Conservation (phyloP, 139 green algal species). For the Parachlorella kessleri region DNA sequence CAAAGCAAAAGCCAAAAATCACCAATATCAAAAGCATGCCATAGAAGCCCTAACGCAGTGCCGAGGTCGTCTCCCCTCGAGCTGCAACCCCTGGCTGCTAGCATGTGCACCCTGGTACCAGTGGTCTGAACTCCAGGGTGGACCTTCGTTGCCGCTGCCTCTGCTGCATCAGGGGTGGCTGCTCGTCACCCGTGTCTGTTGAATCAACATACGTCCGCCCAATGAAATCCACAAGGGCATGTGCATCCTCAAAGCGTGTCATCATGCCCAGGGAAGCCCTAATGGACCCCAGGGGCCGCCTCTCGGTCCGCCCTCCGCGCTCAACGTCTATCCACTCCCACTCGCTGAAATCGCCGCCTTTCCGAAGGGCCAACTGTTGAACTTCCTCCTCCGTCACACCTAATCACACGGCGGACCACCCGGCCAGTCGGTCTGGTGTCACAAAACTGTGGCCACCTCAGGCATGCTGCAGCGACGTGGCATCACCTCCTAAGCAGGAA, state of each 20-base stretch:
- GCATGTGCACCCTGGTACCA: too few species aligned
- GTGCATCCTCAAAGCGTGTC: slow-evolving; percentile 22
- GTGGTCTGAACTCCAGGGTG: too few species aligned
- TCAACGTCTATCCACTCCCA: slow-evolving; percentile 15
- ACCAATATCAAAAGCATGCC: too few species aligned
- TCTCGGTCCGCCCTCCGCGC: not conserved
- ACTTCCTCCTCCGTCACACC: not conserved
- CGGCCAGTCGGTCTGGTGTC: not conserved
- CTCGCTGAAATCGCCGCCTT: not conserved
- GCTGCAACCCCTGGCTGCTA: too few species aligned
- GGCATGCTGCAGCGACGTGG: too few species aligned
- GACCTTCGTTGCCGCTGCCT: too few species aligned
- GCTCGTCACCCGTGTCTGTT: too few species aligned
- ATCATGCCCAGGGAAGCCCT: slow-evolving; percentile 13
- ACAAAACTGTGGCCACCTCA: not conserved
- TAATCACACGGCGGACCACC: not conserved
- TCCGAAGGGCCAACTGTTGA: not conserved
- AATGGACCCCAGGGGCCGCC: slow-evolving; percentile 27
- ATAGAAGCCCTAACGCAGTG: too few species aligned
- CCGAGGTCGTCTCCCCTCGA: too few species aligned
- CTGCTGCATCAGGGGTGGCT: too few species aligned
- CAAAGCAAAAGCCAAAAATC: too few species aligned
- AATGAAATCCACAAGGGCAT: slow-evolving; percentile 61
- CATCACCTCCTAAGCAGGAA: not conserved
- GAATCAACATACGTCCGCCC: slow-evolving; percentile 55